A percentile compares a stretch with the other conserved stretches of the same genome.
Conservation (phyloP, 345 rosid species). For the Boechera stricta region DNA sequence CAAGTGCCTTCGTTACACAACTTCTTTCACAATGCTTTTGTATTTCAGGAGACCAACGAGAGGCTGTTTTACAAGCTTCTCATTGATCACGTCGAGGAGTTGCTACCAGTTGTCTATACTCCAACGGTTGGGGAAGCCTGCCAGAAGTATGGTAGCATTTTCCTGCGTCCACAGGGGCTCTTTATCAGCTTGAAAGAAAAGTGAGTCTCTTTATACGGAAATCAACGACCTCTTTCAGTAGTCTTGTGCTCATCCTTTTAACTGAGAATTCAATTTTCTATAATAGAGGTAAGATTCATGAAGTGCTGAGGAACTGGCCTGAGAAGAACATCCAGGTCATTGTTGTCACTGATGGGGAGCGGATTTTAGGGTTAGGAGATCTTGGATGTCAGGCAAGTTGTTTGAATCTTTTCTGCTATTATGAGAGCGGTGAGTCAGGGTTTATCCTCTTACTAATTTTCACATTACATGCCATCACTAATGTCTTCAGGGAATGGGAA, state of each 20-base stretch:
- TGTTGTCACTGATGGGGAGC: slow-evolving; percentile 96
- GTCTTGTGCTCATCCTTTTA: slow-evolving; percentile 21
- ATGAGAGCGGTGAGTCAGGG: background rate
- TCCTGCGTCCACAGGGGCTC: slow-evolving; percentile 95
- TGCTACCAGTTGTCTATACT: slow-evolving; percentile 93
- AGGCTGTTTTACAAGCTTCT: slow-evolving; percentile 90
- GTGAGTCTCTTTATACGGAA: slow-evolving; percentile 46
- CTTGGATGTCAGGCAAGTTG: slow-evolving; percentile 91
- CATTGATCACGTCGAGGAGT: slow-evolving; percentile 88
- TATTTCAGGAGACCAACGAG: slow-evolving; percentile 84
- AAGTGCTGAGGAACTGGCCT: slow-evolving; percentile 94
- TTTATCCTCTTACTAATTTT: slow-evolving; percentile 28
- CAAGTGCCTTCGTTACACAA: background rate
- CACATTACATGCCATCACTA: background rate
- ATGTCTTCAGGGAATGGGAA: slow-evolving; percentile 85
- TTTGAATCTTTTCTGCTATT: slow-evolving; percentile 6
- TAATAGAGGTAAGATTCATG: slow-evolving; percentile 82
- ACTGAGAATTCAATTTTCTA: slow-evolving; percentile 1
- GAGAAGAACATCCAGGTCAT: slow-evolving; percentile 93
- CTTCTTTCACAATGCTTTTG: slow-evolving; percentile 4
- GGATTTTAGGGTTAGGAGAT: slow-evolving; percentile 95
- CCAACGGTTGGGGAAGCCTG: slow-evolving; percentile 99
- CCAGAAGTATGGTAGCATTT: slow-evolving; percentile 98
- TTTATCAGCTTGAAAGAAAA: slow-evolving; percentile 93
- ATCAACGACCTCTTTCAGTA: slow-evolving; percentile 1